Base-by-base conservation (phyloP, 2,329 filamentous ascomycete species). In the Clonostachys chloroleuca region DNA sequence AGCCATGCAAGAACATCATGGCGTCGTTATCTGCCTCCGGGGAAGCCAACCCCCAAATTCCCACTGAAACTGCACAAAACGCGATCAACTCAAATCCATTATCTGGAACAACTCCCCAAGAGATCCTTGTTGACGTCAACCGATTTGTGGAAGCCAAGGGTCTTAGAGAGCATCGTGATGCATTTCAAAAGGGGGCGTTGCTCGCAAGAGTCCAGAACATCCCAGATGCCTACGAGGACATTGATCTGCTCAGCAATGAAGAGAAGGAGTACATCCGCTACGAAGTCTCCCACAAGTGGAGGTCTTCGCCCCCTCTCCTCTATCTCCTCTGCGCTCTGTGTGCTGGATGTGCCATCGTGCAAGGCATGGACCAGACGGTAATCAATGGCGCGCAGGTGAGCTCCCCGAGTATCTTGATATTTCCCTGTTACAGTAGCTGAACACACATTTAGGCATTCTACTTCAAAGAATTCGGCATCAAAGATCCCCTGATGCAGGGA, bases 361-460 rank as follows among this genome's bases (percentile, higher is more conserved):
- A 84, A 54, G 80, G 80, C 56, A 80, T 80, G 75, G 78, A 82
- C 58, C 75, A 82, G 58, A 80, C 78, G 2, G 78, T 80, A 16
- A 77, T 81, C 49, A 82, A 82, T 53, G 78, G 78, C 34, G 79
- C 77, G 16, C 79, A 83, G 51, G 68, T 80, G 12, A 76, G 77
- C 59, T 79, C 76, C 52, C 43, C n/a, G 18, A 35, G 14, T 9
- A 35, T 44, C 9, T 13, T 3, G 12, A 44, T 6, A 34, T 8
- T 44, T 35, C 24, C 3, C 5, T 24, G 7, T 8, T 37, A 12
- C 3, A 12, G 18, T 5, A 2, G 9, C 51, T 55, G 49, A 62
- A 54, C 30, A 64, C 68, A 48, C 56, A 18, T 48, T n/a, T 47
- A 70, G 65, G 51, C 66, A 66, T 63, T 55, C 34, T 64, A 64